Percentiles rank a stretch among this genome's conserved stretches.
These are phyloP conservation scores for Sporobolomyces pararoseus DNA, from an alignment of 768 basidiomycete species.

Conservation along the genomic window DNA sequence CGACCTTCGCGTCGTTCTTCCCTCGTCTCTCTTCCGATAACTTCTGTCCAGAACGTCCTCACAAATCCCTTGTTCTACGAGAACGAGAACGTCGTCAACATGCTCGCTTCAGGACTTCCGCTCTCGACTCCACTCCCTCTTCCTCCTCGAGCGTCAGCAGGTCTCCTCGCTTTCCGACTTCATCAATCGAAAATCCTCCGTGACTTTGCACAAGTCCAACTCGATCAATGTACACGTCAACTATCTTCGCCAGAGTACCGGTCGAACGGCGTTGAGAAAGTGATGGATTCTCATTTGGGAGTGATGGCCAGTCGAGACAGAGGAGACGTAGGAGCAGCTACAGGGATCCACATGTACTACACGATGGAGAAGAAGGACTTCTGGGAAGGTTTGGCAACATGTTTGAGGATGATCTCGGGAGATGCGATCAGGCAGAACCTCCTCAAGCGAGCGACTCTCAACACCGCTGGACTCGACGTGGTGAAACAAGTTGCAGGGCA, in stretches of 20 bases:
- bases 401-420: constrained; percentile 15
- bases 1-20: constrained; percentile 39
- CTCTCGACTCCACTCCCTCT: constrained; percentile 51
- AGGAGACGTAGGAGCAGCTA: constrained; percentile 10
- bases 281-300: constrained; percentile 50
- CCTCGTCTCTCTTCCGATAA: constrained; percentile 55
- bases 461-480: constrained; percentile 19
- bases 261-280: constrained; percentile 55
- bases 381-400: constrained; percentile 30
- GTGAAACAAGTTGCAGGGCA: constrained; percentile 34
- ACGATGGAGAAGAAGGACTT: constrained; percentile 16
- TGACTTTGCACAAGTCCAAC: constrained; percentile 55
- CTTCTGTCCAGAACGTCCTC: constrained; percentile 61
- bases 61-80: constrained; percentile 61
- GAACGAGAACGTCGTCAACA: constrained; percentile 54
- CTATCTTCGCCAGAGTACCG: constrained; percentile 53
- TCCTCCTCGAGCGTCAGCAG: constrained; percentile 53
- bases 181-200: constrained; percentile 57
- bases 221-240: constrained; percentile 62
- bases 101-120: constrained; percentile 23
- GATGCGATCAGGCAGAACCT: constrained; percentile 31
- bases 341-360: constrained; percentile 28
- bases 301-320: constrained; percentile 55
- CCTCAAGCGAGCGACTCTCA: background rate
- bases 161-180: constrained; percentile 58